A percentile compares a stretch with the other conserved stretches of the same genome.
These are phyloP conservation scores for Tylopilus sp. DNA, from an alignment of 768 basidiomycete species.

Conservation along the genomic window DNA sequence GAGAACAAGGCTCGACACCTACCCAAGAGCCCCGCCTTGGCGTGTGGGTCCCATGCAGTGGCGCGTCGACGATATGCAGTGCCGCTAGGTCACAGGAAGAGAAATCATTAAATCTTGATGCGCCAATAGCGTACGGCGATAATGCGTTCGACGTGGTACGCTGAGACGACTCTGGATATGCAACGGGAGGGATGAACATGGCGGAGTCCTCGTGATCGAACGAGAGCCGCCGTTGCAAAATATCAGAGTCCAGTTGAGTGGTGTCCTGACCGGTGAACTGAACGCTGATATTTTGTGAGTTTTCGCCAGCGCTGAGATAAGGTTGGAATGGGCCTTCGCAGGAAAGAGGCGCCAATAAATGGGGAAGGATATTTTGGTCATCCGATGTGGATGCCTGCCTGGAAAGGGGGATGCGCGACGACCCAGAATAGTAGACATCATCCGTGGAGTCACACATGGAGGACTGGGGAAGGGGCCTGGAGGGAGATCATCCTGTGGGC, in stretches of 20 bases:
- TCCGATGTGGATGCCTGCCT: conserved; percentile 13
- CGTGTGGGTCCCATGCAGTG: conserved; percentile 9
- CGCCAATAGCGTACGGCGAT: conserved; percentile 13
- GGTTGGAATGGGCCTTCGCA: conserved; percentile 11
- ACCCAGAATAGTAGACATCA: conserved; percentile 13
- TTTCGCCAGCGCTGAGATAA: conserved; percentile 13
- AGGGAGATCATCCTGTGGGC: conserved; percentile 23
- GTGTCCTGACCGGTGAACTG: conserved; percentile 27
- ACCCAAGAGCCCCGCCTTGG: conserved; percentile 28
- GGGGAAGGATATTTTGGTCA: conserved; percentile 16
- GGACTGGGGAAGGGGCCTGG: conserved; percentile 6
- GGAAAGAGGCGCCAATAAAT: conserved; percentile 14
- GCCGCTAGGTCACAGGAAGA: conserved; percentile 11
- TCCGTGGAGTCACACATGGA: conserved; percentile 21
- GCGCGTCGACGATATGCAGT: conserved; percentile 9
- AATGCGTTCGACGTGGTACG: conserved; percentile 25
- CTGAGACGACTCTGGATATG: conserved; percentile 32
- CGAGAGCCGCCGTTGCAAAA: conserved; percentile 16
- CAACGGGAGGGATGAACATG: conserved; percentile 2
- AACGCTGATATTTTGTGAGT: conserved; percentile 27
- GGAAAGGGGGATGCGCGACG: conserved; percentile 11
- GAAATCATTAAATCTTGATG: conserved; percentile 9
- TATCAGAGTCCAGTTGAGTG: conserved; percentile 27
- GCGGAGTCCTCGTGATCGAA: conserved; percentile 4
- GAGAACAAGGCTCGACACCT: conserved; percentile 2